Conservation (phyloP, 2,329 filamentous ascomycete species). For the Fusarium scirpi region DNA sequence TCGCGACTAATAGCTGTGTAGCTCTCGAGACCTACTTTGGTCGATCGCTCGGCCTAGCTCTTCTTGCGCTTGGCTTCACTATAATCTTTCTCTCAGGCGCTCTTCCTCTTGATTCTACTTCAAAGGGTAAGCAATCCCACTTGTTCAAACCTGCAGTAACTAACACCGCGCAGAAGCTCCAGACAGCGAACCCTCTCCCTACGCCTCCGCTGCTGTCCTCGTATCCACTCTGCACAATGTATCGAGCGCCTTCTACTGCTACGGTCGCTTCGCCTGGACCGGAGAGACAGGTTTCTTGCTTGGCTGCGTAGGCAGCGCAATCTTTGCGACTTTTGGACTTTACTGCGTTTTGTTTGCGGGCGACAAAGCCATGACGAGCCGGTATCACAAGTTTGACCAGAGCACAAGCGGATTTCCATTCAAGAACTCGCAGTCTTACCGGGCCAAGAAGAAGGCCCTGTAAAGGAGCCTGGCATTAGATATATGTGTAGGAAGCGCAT, state of each 20-base stretch:
- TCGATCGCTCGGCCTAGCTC: constrained; percentile 74
- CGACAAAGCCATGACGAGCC: constrained; percentile 54
- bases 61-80: constrained; percentile 73
- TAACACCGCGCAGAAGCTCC: constrained; percentile 25
- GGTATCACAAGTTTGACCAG: constrained; percentile 54
- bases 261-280: constrained; percentile 71
- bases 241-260: constrained; percentile 72
- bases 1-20: constrained; percentile 34
- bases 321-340: constrained; percentile 67
- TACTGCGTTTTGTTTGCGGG: constrained; percentile 54
- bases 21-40: constrained; percentile 78
- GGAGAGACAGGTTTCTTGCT: constrained; percentile 70
- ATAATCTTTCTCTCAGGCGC: constrained; percentile 77
- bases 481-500: neutral
- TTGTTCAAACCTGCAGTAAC: neutral
- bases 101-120: constrained; percentile 70
- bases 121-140: constrained; percentile 51
- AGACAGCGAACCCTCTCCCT: constrained; percentile 66
- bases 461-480: constrained; percentile 21
- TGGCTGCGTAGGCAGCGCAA: constrained; percentile 67
- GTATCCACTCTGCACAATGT: constrained; percentile 76
- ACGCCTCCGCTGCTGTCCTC: constrained; percentile 73
- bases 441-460: constrained; percentile 54
- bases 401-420: constrained; percentile 56
- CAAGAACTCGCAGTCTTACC: constrained; percentile 54